These are phyloP conservation scores for Debaryomyces prosopidis DNA, from an alignment of 805 yeast species.

Conservation along the genomic window DNA sequence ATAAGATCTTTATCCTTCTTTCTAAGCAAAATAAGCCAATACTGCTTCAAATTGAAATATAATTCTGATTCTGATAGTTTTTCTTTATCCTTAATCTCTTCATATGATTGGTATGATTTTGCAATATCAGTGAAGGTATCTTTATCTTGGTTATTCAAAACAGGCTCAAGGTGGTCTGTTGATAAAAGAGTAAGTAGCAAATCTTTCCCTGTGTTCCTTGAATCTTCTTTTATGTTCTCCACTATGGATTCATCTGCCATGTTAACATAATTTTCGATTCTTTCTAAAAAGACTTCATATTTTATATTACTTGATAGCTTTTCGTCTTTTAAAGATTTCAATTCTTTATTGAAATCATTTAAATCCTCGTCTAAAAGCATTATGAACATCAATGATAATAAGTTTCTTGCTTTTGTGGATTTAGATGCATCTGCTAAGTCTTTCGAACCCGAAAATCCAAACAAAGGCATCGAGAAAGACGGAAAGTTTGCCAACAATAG, in stretches of 20 bases:
- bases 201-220: constrained; percentile 22
- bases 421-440: constrained; percentile 7
- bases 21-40: constrained; percentile 63
- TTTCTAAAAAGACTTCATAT: constrained; percentile 22
- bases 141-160: constrained; percentile 8
- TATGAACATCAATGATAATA: constrained; percentile 73
- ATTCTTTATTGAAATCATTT: constrained; percentile 56
- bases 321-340: constrained; percentile 45
- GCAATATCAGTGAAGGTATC: constrained; percentile 9
- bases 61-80: constrained; percentile 25
- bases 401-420: constrained; percentile 24
- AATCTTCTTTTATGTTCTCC: constrained; percentile 24
- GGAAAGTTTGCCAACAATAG: constrained; percentile 62
- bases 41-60: constrained; percentile 57
- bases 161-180: constrained; percentile 21
- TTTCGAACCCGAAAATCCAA: constrained; percentile 12
- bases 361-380: constrained; percentile 76
- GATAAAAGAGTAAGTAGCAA: constrained; percentile 24
- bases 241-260: constrained; percentile 12
- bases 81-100: constrained; percentile 6
- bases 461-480: constrained; percentile 18
- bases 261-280: constrained; percentile 23
- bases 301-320: constrained; percentile 24
- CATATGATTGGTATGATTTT: constrained; percentile 21
- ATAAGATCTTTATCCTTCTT: constrained; percentile 74